Conservation (phyloP, 345 rosid genomes). For the Euphorbia lathyris region DNA sequence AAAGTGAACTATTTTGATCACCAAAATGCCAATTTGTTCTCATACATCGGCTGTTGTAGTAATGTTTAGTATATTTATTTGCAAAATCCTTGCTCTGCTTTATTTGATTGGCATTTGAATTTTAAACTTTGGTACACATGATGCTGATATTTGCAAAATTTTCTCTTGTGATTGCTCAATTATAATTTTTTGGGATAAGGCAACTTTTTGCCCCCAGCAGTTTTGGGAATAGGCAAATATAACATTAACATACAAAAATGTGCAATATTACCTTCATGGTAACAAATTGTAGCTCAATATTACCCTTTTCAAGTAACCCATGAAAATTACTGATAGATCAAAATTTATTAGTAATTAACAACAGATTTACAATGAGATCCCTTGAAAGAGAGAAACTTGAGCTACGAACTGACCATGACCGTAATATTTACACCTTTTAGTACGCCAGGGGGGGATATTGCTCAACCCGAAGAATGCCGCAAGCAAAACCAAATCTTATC, state of each 20-base stretch:
- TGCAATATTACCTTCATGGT: not conserved
- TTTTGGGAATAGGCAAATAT: not conserved
- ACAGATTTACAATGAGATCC: not conserved
- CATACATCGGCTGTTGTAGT: not conserved
- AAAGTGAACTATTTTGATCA: not conserved
- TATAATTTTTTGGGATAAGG: too few species aligned
- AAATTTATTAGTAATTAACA: not conserved
- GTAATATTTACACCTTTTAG: not conserved
- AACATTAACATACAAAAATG: not conserved
- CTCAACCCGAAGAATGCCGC: not conserved
- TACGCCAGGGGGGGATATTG: not conserved
- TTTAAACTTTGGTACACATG: not conserved
- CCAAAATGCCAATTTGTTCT: not conserved
- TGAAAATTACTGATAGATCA: not conserved
- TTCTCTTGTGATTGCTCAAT: not conserved
- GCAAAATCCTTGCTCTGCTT: not conserved
- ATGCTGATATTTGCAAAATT: not conserved
- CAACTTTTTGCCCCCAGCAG: not conserved
- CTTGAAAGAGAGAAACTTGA: not conserved
- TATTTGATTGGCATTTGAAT: not conserved
- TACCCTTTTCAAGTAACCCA: not conserved
- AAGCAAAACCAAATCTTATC: not conserved
- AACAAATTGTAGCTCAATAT: not conserved
- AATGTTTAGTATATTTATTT: not conserved
- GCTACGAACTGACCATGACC: not conserved